A percentile compares a stretch with the other conserved stretches of the same genome.
phyloP scores from a whole-genome alignment of 1,284 basidiomycete species.

The Coniferiporia weirii region DNA sequence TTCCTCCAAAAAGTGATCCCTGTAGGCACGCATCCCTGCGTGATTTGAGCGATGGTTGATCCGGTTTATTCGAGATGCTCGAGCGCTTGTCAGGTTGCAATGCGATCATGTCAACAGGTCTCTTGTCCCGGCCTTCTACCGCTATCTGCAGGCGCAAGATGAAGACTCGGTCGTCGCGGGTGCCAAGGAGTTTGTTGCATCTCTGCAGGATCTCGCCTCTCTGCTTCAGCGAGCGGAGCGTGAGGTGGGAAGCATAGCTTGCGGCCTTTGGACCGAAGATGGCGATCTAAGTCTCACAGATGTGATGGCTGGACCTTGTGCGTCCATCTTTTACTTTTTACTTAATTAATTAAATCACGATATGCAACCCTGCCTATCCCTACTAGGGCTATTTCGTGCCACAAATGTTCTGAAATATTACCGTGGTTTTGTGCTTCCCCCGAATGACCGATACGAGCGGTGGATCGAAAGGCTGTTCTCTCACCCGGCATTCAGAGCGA shows the following conservation, averaged over 20 bases:
- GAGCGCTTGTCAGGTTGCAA: constrained; percentile 63
- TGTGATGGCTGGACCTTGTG: constrained; percentile 73
- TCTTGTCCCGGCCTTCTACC: constrained; percentile 73
- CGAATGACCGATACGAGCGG: constrained; percentile 41
- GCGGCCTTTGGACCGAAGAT: constrained; percentile 52
- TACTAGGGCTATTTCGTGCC: constrained; percentile 60
- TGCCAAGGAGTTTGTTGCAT: constrained; percentile 52
- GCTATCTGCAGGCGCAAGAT: constrained; percentile 73
- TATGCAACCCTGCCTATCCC: neutral
- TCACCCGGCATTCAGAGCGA: constrained; percentile 62
- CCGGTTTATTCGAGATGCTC: constrained; percentile 41
- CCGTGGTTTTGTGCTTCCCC: constrained; percentile 55
- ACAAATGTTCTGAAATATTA: constrained; percentile 66
- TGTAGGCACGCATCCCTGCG: constrained; percentile 36
- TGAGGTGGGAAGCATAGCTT: constrained; percentile 33
- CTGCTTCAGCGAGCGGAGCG: constrained; percentile 56
- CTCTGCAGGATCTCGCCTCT: constrained; percentile 48
- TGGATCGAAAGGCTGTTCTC: constrained; percentile 54
- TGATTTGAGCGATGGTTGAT: neutral
- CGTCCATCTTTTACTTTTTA: constrained; percentile 24
- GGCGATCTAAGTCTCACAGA: constrained; percentile 63
- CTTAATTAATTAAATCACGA: neutral
- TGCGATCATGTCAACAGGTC: constrained; percentile 61
- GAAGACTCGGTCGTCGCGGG: constrained; percentile 47
- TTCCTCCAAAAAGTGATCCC: constrained; percentile 55